Percentiles rank a stretch among this genome's conserved stretches.
Conservation (phyloP, 2,329 filamentous ascomycete genomes). For the Cladobotryum protrusum region DNA sequence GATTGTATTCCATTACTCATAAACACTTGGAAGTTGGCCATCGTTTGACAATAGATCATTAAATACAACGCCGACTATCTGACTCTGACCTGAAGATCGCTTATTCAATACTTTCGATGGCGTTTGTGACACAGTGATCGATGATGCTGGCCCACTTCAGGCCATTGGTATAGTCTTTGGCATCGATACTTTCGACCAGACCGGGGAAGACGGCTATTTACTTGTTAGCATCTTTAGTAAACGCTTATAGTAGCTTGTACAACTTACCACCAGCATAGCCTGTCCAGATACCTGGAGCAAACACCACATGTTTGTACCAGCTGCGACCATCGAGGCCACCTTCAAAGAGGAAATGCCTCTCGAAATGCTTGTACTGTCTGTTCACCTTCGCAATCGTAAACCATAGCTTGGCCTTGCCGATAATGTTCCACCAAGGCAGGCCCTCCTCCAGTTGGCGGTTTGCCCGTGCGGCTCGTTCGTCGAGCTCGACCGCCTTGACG, state of each 20-base stretch:
- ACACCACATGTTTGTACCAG: conserved; percentile 96
- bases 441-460: conserved; percentile 40
- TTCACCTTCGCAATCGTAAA: conserved; percentile 63
- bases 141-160: conserved; percentile 56
- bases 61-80: too few relatives aligned
- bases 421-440: conserved; percentile 74
- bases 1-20: too few relatives aligned
- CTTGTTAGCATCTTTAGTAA: background rate
- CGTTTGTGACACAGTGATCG: conserved; percentile 41
- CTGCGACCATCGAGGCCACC: conserved; percentile 69
- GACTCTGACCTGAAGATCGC: too few relatives aligned
- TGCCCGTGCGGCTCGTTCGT: conserved; percentile 37
- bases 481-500: conserved; percentile 37
- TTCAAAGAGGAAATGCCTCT: conserved; percentile 71
- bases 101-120: conserved; percentile 33
- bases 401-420: conserved; percentile 59
- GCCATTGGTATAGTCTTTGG: conserved; percentile 51
- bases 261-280: conserved; percentile 72
- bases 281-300: conserved; percentile 86
- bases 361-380: conserved; percentile 74
- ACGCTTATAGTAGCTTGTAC: background rate
- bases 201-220: conserved; percentile 54
- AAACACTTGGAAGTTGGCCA: too few relatives aligned
- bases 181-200: conserved; percentile 56
- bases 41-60: too few relatives aligned